phyloP scores from a whole-genome alignment of 345 rosid genomes.

The Gossypium stocksii region DNA sequence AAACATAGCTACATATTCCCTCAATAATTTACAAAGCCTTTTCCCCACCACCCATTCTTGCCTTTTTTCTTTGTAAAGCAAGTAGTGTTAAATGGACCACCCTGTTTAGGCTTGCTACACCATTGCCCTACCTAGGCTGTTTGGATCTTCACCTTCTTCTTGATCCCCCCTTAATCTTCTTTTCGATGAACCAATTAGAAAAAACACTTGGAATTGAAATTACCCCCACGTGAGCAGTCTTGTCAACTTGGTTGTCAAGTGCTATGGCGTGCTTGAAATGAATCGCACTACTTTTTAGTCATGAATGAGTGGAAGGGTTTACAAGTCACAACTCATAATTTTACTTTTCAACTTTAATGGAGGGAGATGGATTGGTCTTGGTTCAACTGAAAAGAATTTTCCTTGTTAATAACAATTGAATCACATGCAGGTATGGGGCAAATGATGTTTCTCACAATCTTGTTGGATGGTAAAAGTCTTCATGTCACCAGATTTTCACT shows the following conservation, averaged over 20 bases:
- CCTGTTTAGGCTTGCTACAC: not conserved
- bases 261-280: not conserved
- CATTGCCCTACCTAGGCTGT: constrained; percentile 1
- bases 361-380: no score
- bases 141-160: not conserved
- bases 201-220: not conserved
- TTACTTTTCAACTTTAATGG: no score
- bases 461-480: no score
- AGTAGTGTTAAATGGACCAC: constrained; percentile 4
- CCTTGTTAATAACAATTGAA: no score
- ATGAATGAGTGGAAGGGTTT: not conserved
- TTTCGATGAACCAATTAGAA: not conserved
- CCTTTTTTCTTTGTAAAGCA: constrained; percentile 15
- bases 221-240: constrained; percentile 20
- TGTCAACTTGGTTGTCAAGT: not conserved
- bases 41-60: constrained; percentile 20
- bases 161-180: constrained; percentile 3
- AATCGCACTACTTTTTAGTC: not conserved
- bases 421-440: no score
- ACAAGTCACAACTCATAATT: no score
- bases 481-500: no score
- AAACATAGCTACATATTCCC: constrained; percentile 38
- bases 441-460: no score
- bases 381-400: no score
- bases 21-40: constrained; percentile 28